phyloP scores from a whole-genome alignment of 2,329 filamentous ascomycete species.

The Aplosporella prunicola region DNA sequence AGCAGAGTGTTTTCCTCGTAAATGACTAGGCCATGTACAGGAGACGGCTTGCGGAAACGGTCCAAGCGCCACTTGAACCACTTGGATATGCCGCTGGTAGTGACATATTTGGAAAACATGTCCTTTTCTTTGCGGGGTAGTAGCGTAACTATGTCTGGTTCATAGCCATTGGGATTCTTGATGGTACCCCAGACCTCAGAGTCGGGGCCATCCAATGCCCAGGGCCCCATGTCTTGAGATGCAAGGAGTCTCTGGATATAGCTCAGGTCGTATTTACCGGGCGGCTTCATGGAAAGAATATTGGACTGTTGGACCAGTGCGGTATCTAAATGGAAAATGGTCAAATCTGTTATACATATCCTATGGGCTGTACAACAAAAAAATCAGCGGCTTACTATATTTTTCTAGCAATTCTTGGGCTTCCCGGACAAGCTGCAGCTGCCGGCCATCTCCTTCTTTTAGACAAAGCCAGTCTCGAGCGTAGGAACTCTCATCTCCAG shows the following conservation, averaged over 20 bases:
- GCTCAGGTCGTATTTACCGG: conserved; percentile 9
- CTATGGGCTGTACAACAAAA: background rate
- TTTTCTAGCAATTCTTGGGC: background rate
- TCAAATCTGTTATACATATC: background rate
- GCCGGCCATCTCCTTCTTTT: background rate
- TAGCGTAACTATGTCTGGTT: background rate
- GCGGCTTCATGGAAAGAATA: conserved; percentile 8
- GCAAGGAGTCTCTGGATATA: conserved; percentile 13
- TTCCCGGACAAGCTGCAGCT: background rate
- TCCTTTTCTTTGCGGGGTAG: background rate
- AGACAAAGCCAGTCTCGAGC: background rate
- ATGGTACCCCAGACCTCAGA: conserved; percentile 8
- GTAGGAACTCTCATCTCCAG: background rate
- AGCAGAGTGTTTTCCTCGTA: background rate
- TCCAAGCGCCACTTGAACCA: background rate
- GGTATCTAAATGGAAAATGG: background rate
- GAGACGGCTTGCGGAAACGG: too few relatives aligned
- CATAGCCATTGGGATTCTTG: background rate
- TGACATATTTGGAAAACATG: background rate
- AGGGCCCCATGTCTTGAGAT: conserved; percentile 7
- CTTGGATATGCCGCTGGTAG: background rate
- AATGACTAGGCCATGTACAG: background rate
- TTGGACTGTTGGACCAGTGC: conserved; percentile 11
- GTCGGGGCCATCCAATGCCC: conserved; percentile 8
- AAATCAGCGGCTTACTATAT: conserved; percentile 2